Evolutionary conservation across 2,329 filamentous ascomycete genomes (phyloP).

Genomic region (Phialophora verrucosa): DNA sequence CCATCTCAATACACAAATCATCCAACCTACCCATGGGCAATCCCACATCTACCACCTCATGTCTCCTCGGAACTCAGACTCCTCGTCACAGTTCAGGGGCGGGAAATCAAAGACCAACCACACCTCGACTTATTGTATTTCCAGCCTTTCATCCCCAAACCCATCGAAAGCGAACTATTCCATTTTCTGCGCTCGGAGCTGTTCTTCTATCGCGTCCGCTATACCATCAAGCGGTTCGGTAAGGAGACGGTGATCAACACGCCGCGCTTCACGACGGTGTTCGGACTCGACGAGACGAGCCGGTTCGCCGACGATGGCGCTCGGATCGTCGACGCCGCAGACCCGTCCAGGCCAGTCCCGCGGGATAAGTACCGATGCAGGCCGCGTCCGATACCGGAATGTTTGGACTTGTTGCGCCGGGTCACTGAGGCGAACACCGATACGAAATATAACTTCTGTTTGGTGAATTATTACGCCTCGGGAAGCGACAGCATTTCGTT

Average conservation of each 20-base stretch:
- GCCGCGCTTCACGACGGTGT: slow-evolving; percentile 66
- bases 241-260: slow-evolving; percentile 67
- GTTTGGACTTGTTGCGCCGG: slow-evolving; percentile 67
- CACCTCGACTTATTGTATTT: slow-evolving; percentile 78
- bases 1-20: slow-evolving; percentile 48
- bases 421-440: slow-evolving; percentile 70
- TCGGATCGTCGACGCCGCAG: slow-evolving; percentile 29
- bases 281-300: slow-evolving; percentile 68
- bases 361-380: slow-evolving; percentile 61
- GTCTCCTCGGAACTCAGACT: slow-evolving; percentile 50
- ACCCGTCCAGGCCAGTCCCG: slow-evolving; percentile 47
- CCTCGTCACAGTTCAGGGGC: slow-evolving; percentile 56
- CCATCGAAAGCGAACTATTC: slow-evolving; percentile 66
- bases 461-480: slow-evolving; percentile 83
- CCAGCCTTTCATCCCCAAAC: slow-evolving; percentile 70
- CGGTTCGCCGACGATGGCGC: slow-evolving; percentile 52
- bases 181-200: slow-evolving; percentile 72
- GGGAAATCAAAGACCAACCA: slow-evolving; percentile 67
- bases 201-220: slow-evolving; percentile 77
- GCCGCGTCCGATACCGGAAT: slow-evolving; percentile 73
- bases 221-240: slow-evolving; percentile 71
- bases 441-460: slow-evolving; percentile 75
- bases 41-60: slow-evolving; percentile 55
- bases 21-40: slow-evolving; percentile 59
- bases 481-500: slow-evolving; percentile 78